phyloP scores from a whole-genome alignment of 768 basidiomycete species.

The Polyporus arcularius region DNA sequence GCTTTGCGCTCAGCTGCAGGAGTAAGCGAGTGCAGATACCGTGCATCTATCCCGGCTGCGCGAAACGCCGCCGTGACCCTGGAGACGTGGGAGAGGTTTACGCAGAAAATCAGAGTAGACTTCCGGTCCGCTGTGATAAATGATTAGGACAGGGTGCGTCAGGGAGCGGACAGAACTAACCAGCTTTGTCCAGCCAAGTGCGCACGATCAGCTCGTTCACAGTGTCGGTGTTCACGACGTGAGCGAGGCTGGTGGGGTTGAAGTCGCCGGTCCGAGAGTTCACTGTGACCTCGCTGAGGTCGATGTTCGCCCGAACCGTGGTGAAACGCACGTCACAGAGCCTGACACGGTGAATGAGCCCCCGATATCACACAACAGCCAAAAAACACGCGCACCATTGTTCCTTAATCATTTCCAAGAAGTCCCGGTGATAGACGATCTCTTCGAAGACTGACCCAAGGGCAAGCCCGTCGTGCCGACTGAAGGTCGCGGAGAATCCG shows the following conservation, averaged over 20 bases:
- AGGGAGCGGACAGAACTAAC: conserved; percentile 36
- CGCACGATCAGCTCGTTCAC: conserved; percentile 79
- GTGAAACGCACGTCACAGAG: conserved; percentile 87
- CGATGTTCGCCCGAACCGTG: conserved; percentile 71
- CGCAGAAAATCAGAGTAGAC: conserved; percentile 93
- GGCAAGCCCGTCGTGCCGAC: conserved; percentile 86
- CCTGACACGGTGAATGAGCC: conserved; percentile 44
- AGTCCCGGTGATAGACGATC: conserved; percentile 92
- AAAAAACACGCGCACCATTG: conserved; percentile 59
- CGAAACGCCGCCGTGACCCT: conserved; percentile 75
- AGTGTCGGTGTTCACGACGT: conserved; percentile 77
- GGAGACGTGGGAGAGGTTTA: conserved; percentile 79
- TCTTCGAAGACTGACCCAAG: conserved; percentile 86
- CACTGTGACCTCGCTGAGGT: conserved; percentile 67
- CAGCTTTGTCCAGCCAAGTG: conserved; percentile 84
- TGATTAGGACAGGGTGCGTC: conserved; percentile 1
- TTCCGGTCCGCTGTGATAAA: conserved; percentile 53
- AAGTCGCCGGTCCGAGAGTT: conserved; percentile 80
- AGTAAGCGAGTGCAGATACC: conserved; percentile 75
- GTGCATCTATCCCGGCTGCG: conserved; percentile 77
- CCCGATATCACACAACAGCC: not conserved
- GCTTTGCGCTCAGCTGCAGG: conserved; percentile 61
- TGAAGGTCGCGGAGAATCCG: conserved; percentile 95
- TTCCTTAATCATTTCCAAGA: conserved; percentile 90
- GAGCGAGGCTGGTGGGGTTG: conserved; percentile 72